Evolutionary conservation across 2,329 filamentous ascomycete species (phyloP).

Genomic region (Leptoxyphium fumago): DNA sequence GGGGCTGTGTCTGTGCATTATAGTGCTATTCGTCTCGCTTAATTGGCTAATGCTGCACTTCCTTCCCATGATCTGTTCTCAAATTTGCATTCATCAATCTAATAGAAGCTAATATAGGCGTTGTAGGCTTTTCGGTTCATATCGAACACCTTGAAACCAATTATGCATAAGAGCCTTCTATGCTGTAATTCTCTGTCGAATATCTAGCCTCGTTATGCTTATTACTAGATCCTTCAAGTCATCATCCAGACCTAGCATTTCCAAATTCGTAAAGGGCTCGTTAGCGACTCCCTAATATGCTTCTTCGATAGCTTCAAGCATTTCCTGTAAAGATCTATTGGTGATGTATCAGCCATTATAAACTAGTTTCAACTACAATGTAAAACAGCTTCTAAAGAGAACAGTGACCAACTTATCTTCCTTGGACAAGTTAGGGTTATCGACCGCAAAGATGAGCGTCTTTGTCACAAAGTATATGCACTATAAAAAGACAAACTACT

Average conservation of each 20-base stretch:
- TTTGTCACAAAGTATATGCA: slow-evolving; percentile 33
- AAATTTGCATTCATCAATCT: neutral
- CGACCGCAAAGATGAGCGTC: slow-evolving; percentile 23
- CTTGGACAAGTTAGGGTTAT: slow-evolving; percentile 21
- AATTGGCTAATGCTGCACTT: too few species aligned
- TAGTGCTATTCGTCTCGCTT: too few species aligned
- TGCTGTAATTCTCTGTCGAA: neutral
- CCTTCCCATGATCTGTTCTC: too few species aligned
- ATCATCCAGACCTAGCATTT: slow-evolving; percentile 1
- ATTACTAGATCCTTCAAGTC: slow-evolving; percentile 2
- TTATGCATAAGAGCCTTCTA: neutral
- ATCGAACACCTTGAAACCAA: neutral
- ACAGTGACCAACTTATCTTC: slow-evolving; percentile 26
- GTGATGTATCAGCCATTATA: slow-evolving; percentile 9
- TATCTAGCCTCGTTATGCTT: slow-evolving; percentile 1
- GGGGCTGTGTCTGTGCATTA: too few species aligned
- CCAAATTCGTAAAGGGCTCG: slow-evolving; percentile 20
- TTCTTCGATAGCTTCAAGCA: slow-evolving; percentile 24
- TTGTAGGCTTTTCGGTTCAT: neutral
- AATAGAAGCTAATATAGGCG: neutral
- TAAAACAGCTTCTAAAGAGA: slow-evolving; percentile 32
- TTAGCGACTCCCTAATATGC: slow-evolving; percentile 30
- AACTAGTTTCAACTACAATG: slow-evolving; percentile 29
- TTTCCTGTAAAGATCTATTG: slow-evolving; percentile 27
- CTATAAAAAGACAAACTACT: slow-evolving; percentile 10